Conservation (phyloP, 495 filamentous ascomycete genomes). For the Aspergillus carlsbadensis region DNA sequence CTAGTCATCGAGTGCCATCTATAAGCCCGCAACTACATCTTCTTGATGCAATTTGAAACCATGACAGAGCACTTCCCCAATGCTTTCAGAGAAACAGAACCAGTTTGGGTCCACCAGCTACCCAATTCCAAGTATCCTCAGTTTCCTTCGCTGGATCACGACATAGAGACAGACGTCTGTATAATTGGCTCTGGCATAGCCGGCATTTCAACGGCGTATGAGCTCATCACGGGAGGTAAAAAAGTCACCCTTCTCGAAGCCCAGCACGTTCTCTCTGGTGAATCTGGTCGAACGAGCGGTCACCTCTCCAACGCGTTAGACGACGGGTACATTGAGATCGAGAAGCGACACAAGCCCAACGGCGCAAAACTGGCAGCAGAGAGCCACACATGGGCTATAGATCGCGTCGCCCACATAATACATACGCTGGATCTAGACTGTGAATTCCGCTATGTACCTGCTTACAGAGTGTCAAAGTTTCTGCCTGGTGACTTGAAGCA, state of each 20-base stretch:
- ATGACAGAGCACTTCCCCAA: slow-evolving; percentile 13
- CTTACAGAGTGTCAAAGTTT: slow-evolving; percentile 43
- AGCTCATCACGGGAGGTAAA: slow-evolving; percentile 49
- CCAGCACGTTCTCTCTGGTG: slow-evolving; percentile 51
- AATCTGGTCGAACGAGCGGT: slow-evolving; percentile 53
- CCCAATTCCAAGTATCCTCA: slow-evolving; percentile 46
- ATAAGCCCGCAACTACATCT: too few species aligned
- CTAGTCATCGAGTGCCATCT: too few species aligned
- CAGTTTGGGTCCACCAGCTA: slow-evolving; percentile 53
- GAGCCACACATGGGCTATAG: slow-evolving; percentile 53
- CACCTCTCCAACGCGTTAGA: slow-evolving; percentile 55
- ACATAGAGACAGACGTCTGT: slow-evolving; percentile 42
- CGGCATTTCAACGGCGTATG: slow-evolving; percentile 53
- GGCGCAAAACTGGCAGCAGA: slow-evolving; percentile 52
- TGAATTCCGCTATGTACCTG: slow-evolving; percentile 51
- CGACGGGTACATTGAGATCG: slow-evolving; percentile 49
- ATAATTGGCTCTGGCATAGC: slow-evolving; percentile 57
- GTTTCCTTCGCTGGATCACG: slow-evolving; percentile 39
- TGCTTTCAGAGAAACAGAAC: slow-evolving; percentile 49
- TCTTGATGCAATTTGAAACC: too few species aligned
- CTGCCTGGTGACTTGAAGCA: slow-evolving; percentile 33
- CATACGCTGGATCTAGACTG: slow-evolving; percentile 51
- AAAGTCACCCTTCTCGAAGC: slow-evolving; percentile 54
- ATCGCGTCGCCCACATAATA: slow-evolving; percentile 48
- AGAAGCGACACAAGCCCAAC: slow-evolving; percentile 47